Evolutionary conservation across 148 eudicot species (phyloP).

Genomic region (Arbutus unedo): DNA sequence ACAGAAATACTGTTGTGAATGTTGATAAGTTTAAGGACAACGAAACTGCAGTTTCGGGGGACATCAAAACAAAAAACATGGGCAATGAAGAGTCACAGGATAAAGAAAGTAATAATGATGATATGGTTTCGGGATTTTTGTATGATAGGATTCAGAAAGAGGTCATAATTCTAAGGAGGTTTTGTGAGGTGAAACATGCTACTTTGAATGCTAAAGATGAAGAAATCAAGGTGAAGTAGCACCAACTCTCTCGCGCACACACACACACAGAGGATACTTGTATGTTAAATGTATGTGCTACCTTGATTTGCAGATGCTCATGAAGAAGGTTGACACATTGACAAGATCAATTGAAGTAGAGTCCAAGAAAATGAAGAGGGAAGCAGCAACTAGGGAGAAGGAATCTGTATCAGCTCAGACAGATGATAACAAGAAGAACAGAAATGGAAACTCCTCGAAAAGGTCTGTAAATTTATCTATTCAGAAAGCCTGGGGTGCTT

Average conservation of each 20-base stretch:
- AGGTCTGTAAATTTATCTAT: slow-evolving; percentile 31
- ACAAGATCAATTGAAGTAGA: slow-evolving; percentile 71
- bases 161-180: slow-evolving; percentile 62
- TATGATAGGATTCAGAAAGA: slow-evolving; percentile 93
- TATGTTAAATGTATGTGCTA: slow-evolving; percentile 7
- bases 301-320: slow-evolving; percentile 45
- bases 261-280: not conserved
- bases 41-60: slow-evolving; percentile 14
- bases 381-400: slow-evolving; percentile 40
- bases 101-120: slow-evolving; percentile 37
- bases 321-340: slow-evolving; percentile 70
- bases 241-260: not conserved
- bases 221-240: slow-evolving; percentile 67
- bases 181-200: slow-evolving; percentile 56
- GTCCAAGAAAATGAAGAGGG: slow-evolving; percentile 63
- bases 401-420: slow-evolving; percentile 32
- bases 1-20: slow-evolving; percentile 30
- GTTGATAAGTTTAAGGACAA: slow-evolving; percentile 17
- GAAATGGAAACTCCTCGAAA: slow-evolving; percentile 42
- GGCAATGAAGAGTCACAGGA: slow-evolving; percentile 22
- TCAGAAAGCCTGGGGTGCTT: not conserved
- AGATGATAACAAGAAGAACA: slow-evolving; percentile 40
- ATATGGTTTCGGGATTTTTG: slow-evolving; percentile 78
- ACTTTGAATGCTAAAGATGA: slow-evolving; percentile 59
- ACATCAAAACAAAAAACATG: slow-evolving; percentile 13